Evolutionary conservation across 179 eudicot genomes (phyloP).

Genomic region (Drosera spatulata): DNA sequence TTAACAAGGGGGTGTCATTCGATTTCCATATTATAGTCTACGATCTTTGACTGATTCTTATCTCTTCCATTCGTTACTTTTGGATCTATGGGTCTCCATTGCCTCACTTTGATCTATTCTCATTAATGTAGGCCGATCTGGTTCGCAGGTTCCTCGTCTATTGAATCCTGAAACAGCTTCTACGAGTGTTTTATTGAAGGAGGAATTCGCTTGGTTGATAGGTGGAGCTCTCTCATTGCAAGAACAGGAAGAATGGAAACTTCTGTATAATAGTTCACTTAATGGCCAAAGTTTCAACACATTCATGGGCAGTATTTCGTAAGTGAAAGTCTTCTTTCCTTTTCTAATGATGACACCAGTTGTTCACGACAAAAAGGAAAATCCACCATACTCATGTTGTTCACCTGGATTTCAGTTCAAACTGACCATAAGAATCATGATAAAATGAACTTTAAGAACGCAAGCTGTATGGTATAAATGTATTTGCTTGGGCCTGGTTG

Average conservation of each 20-base stretch:
- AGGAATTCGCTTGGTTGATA: slow-evolving; percentile 86
- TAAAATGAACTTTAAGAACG: too few relatives aligned
- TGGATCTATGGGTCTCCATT: too few relatives aligned
- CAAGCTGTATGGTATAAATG: too few relatives aligned
- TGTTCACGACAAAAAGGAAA: not conserved
- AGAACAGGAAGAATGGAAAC: slow-evolving; percentile 77
- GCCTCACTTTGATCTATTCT: not conserved
- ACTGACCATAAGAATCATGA: too few relatives aligned
- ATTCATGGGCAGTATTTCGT: slow-evolving; percentile 71
- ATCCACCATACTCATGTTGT: too few relatives aligned
- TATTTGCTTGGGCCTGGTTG: too few relatives aligned
- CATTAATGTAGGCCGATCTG: slow-evolving; percentile 29
- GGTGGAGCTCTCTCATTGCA: slow-evolving; percentile 70
- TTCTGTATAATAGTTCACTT: slow-evolving; percentile 68
- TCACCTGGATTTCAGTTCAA: slow-evolving; percentile 2
- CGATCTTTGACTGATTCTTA: too few relatives aligned
- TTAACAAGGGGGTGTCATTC: too few relatives aligned
- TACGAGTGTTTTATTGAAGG: slow-evolving; percentile 34
- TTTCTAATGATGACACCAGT: not conserved
- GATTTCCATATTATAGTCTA: too few relatives aligned
- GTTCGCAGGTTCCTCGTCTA: slow-evolving; percentile 58
- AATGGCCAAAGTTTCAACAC: slow-evolving; percentile 86
- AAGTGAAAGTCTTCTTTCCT: slow-evolving; percentile 23
- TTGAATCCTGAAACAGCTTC: slow-evolving; percentile 29
- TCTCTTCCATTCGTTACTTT: too few relatives aligned